Base-by-base conservation (phyloP, 352 stramenopile genomes). In the Globisporangium sylvaticum region DNA sequence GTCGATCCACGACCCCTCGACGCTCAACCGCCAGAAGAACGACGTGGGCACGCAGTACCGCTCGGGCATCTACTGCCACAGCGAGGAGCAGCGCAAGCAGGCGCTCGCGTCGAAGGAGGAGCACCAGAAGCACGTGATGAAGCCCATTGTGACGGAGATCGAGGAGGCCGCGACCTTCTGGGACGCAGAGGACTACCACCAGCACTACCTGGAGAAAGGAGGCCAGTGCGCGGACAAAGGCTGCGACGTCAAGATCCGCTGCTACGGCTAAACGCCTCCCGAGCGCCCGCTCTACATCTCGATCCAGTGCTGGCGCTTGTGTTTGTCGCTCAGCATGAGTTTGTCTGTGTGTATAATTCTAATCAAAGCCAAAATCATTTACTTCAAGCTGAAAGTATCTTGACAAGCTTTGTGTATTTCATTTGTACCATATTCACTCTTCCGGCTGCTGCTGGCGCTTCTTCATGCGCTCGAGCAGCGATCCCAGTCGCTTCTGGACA, bases 151-250 rank as follows among this genome's bases (percentile, higher is more conserved):
- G 22, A 98, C 95, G 4, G 95, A 98, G 82, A 84, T 98, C 18
- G 73, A 89, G 66, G 59, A 83, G 55, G 88, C 89, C 1, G 79
- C 56, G 22, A 58, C 81, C 1, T 99, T 98, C 78, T 99, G 92
- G 83, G 83, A 85, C 39, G 97, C 97, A 1, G 96, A 99, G 74
- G 87, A 92, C 37, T 97, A 97, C 71, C 97, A 99, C 78, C 97
- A 99, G 77, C 88, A 97, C 66, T 99, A 99, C 83, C 79, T 99
- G 18, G 80, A 98, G 72, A 98, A 98, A 67, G 96, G 96, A 15
- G 96, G 96, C 10, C 84, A 96, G 60, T 96, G 84, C 71, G 87
- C 96, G 2, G 91, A 95, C 60, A 99, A 98, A 73, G 94, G 92
- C 25, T 89, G 76, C 62, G 91, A 85, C 4, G 80, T 92, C 5